phyloP scores from a whole-genome alignment of 176 grass and related monocot species.

The Ananas comosus region DNA sequence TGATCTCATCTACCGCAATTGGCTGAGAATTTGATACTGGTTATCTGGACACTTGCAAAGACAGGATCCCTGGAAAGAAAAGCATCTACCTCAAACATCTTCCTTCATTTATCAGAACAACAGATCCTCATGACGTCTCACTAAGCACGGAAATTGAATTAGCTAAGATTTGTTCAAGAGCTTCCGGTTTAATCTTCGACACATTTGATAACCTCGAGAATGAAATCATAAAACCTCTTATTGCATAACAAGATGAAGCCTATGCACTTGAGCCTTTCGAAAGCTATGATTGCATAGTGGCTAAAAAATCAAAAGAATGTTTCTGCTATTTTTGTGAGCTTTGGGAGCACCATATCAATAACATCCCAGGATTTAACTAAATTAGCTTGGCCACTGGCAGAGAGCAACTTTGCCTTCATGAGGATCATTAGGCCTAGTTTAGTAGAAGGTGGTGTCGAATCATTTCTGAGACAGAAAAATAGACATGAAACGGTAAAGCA shows the following conservation, averaged over 20 bases:
- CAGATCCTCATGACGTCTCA: constrained; percentile 27
- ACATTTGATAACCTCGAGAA: constrained; percentile 40
- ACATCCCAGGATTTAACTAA: constrained; percentile 29
- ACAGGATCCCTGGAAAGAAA: too few relatives aligned
- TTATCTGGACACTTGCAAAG: too few relatives aligned
- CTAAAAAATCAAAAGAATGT: constrained; percentile 5
- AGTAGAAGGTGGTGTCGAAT: constrained; percentile 22
- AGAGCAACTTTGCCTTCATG: constrained; percentile 29
- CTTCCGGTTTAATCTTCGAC: constrained; percentile 29
- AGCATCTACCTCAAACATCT: background rate
- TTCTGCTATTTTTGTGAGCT: constrained; percentile 44
- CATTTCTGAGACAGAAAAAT: too few relatives aligned
- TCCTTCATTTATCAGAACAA: constrained; percentile 19
- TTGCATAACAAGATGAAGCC: background rate
- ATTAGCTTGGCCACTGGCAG: constrained; percentile 42
- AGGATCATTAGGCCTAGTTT: constrained; percentile 43
- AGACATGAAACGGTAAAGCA: too few relatives aligned
- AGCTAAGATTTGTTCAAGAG: constrained; percentile 13
- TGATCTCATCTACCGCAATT: too few relatives aligned
- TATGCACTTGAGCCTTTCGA: constrained; percentile 30
- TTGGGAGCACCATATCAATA: constrained; percentile 42
- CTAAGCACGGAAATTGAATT: constrained; percentile 15
- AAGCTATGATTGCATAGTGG: constrained; percentile 28
- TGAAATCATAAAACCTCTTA: constrained; percentile 13
- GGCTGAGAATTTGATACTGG: too few relatives aligned